phyloP scores from a whole-genome alignment of 495 filamentous ascomycete genomes.

The Daldinia vernicosa region DNA sequence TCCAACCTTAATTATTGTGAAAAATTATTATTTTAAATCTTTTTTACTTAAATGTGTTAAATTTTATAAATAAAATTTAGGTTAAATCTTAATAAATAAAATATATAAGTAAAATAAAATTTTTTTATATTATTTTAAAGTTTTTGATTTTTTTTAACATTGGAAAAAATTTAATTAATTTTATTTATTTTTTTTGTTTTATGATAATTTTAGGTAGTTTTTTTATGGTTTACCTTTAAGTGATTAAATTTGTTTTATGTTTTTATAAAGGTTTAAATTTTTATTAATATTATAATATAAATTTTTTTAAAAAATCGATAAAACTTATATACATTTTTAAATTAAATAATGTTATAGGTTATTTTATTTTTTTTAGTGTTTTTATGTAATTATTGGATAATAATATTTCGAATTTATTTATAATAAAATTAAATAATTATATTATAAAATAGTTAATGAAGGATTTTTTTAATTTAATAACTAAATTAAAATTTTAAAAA shows the following conservation, averaged over 20 bases:
- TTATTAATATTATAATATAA: background rate
- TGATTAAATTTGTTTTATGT: background rate
- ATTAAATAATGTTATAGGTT: background rate
- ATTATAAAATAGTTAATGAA: background rate
- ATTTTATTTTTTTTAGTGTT: background rate
- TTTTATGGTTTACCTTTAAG: background rate
- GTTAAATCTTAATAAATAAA: too few relatives aligned
- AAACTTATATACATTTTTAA: background rate
- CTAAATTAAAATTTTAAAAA: background rate
- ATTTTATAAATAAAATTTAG: too few relatives aligned
- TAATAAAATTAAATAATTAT: background rate
- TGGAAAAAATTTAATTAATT: background rate
- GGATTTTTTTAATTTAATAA: background rate
- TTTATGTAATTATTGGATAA: background rate
- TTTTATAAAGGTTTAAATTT: background rate
- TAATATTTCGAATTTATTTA: background rate
- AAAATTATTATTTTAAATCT: too few relatives aligned
- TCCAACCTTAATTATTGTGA: too few relatives aligned
- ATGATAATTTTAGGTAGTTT: background rate
- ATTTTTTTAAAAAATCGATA: background rate
- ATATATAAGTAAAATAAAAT: background rate
- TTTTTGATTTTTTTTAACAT: background rate
- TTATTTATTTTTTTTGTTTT: background rate
- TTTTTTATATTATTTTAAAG: background rate
- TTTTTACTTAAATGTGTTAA: too few relatives aligned